A percentile compares a stretch with the other conserved stretches of the same genome.
phyloP scores from a whole-genome alignment of 2,329 filamentous ascomycete species.

The Pyrenochaeta sp. region DNA sequence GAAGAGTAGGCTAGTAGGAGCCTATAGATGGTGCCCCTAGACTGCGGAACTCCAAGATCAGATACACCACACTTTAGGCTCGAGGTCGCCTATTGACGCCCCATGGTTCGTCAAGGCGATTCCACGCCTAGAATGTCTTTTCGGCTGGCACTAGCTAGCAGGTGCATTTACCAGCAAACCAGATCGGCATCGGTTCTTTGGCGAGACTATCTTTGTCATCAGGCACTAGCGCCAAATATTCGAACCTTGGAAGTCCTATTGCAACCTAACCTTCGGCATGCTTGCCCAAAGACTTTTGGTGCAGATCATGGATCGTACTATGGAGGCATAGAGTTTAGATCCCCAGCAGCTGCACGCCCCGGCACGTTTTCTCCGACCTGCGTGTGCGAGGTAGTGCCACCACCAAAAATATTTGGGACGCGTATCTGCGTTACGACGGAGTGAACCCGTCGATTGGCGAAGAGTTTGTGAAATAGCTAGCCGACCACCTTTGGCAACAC shows the following conservation, averaged over 20 bases:
- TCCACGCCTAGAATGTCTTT: background rate
- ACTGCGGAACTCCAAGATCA: background rate
- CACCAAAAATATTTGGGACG: background rate
- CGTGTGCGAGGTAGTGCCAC: background rate
- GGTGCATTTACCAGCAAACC: background rate
- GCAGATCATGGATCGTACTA: slow-evolving; percentile 7
- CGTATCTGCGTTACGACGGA: background rate
- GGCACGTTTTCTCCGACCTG: slow-evolving; percentile 7
- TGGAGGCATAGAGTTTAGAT: slow-evolving; percentile 6
- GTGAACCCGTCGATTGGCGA: background rate
- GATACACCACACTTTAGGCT: background rate
- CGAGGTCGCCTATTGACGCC: background rate
- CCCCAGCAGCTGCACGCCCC: slow-evolving; percentile 12
- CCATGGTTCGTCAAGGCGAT: background rate
- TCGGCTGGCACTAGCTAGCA: background rate
- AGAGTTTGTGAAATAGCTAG: background rate
- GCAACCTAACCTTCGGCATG: slow-evolving; percentile 2
- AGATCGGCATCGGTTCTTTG: background rate
- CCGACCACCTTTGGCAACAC: background rate
- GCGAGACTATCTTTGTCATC: too few species aligned
- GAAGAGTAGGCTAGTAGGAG: background rate
- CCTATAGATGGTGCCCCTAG: background rate
- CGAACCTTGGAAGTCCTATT: background rate
- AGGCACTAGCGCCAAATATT: background rate
- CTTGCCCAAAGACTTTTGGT: slow-evolving; percentile 10